phyloP scores from a whole-genome alignment of 2,329 filamentous ascomycete genomes.

The Pseudocercospora vitis region DNA sequence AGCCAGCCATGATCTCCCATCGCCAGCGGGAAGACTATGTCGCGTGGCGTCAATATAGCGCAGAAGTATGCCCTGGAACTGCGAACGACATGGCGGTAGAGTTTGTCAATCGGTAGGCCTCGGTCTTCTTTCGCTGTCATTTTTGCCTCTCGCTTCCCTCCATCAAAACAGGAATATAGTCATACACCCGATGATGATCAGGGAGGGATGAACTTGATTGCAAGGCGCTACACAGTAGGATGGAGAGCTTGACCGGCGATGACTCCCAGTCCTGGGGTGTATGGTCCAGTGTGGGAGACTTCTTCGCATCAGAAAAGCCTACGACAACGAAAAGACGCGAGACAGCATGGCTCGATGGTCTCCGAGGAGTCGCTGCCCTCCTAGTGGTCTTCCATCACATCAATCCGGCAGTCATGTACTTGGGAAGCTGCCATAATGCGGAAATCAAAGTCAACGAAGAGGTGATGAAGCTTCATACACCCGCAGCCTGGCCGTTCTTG shows the following conservation, averaged over 20 bases:
- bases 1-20: no score
- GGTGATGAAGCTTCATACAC: constrained; percentile 39
- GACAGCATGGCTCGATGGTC: constrained; percentile 63
- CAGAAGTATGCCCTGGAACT: no score
- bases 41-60: constrained; percentile 1
- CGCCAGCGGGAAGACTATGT: not conserved
- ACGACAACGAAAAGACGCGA: constrained; percentile 4
- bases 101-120: constrained; percentile 2
- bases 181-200: no score
- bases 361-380: constrained; percentile 65
- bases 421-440: not conserved
- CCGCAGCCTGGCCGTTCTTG: constrained; percentile 13
- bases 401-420: constrained; percentile 11
- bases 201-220: no score
- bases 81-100: no score
- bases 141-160: no score
- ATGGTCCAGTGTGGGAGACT: not conserved
- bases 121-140: not conserved
- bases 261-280: no score
- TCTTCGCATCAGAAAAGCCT: constrained; percentile 1
- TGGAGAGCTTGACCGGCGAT: constrained; percentile 3
- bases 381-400: constrained; percentile 64
- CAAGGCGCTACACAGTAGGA: no score
- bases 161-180: no score
- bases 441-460: not conserved